These are phyloP conservation scores for Pleurotus platypus DNA, from an alignment of 768 basidiomycete genomes.

Conservation along the genomic window DNA sequence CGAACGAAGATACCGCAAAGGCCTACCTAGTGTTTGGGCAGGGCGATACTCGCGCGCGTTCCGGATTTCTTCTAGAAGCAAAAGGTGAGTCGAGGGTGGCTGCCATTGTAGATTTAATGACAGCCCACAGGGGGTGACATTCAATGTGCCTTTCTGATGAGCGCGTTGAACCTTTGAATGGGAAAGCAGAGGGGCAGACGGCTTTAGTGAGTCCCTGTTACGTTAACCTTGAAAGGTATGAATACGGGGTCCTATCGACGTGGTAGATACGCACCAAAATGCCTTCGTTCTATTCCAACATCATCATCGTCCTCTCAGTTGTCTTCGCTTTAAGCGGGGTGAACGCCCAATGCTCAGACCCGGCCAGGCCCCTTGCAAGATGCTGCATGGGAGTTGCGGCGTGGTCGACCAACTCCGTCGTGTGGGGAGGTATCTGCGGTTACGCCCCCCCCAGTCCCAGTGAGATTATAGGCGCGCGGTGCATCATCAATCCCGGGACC, in stretches of 20 bases:
- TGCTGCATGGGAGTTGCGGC: conserved; percentile 1
- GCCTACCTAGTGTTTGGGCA: too few relatives aligned
- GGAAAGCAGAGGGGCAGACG: too few relatives aligned
- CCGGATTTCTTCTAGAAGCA: too few relatives aligned
- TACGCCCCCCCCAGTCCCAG: background rate
- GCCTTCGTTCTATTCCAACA: background rate
- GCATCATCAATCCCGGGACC: background rate
- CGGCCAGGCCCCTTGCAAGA: background rate
- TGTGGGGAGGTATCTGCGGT: conserved; percentile 6
- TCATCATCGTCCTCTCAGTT: background rate
- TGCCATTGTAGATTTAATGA: too few relatives aligned
- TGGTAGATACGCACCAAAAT: background rate
- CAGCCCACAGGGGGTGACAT: too few relatives aligned
- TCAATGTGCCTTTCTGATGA: too few relatives aligned
- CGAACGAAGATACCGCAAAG: too few relatives aligned
- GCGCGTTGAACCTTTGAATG: too few relatives aligned
- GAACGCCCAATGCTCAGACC: background rate
- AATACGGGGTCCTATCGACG: background rate
- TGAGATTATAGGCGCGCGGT: conserved; percentile 2
- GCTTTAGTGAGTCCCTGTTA: background rate
- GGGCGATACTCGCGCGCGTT: too few relatives aligned
- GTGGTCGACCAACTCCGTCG: background rate
- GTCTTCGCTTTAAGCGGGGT: background rate
- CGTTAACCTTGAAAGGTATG: background rate
- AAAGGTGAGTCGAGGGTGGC: too few relatives aligned